These are phyloP conservation scores for Volutella citrinella DNA, from an alignment of 2,329 filamentous ascomycete species.

Conservation along the genomic window DNA sequence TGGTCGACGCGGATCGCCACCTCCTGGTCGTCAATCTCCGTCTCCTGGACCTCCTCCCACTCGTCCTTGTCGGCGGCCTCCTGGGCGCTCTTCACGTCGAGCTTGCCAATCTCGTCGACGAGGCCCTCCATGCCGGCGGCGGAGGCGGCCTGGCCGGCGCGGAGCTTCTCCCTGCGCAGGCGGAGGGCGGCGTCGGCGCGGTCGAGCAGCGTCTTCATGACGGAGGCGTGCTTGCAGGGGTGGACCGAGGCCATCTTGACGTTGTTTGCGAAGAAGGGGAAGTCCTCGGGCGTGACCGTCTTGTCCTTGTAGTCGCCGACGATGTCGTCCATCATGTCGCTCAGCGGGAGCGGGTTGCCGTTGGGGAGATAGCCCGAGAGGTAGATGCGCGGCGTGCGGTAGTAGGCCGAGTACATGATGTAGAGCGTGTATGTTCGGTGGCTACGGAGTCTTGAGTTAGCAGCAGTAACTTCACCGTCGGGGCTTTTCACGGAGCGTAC, in stretches of 20 bases:
- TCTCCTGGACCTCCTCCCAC: slow-evolving; percentile 63
- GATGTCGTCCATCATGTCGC: slow-evolving; percentile 94
- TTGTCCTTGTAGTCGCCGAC: slow-evolving; percentile 97
- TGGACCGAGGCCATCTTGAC: slow-evolving; percentile 97
- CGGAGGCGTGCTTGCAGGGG: slow-evolving; percentile 93
- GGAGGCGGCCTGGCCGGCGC: slow-evolving; percentile 41
- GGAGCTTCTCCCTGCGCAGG: slow-evolving; percentile 78
- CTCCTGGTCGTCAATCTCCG: slow-evolving; percentile 64
- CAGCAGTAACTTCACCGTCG: no score
- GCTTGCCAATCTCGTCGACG: slow-evolving; percentile 73
- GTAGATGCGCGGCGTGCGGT: slow-evolving; percentile 92
- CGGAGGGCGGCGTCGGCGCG: slow-evolving; percentile 92
- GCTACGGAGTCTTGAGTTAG: no score
- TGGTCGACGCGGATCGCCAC: slow-evolving; percentile 85
- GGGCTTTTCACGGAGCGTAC: no score
- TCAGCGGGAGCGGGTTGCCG: slow-evolving; percentile 77
- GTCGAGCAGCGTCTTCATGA: slow-evolving; percentile 97
- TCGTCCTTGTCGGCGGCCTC: slow-evolving; percentile 54
- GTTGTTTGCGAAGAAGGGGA: slow-evolving; percentile 86
- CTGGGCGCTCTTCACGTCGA: slow-evolving; percentile 55
- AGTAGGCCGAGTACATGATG: slow-evolving; percentile 97
- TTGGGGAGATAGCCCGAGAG: slow-evolving; percentile 82
- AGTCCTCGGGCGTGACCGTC: slow-evolving; percentile 96
- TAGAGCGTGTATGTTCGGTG: slow-evolving; percentile 96
- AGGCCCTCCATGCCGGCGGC: slow-evolving; percentile 72